Conservation (phyloP, 306 rosid genomes). For the peach (Prunus persica) region Prunus_persica_NCBIv2 NC_034009.1:40428001-40428500, state of each 20-base stretch:
- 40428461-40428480: constrained; percentile 37
- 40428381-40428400: constrained; percentile 32
- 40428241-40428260: constrained; percentile 28
- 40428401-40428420: constrained; percentile 37
- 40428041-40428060: constrained; percentile 23
- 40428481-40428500: constrained; percentile 13
- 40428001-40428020: constrained; percentile 48
- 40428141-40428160: constrained; percentile 37
- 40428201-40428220: constrained; percentile 22
- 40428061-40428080: constrained; percentile 27
- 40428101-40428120: constrained; percentile 24
- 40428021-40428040: constrained; percentile 36
- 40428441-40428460: constrained; percentile 45
- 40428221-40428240: constrained; percentile 24
- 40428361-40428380: neutral
- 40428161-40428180: constrained; percentile 35
- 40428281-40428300: constrained; percentile 33
- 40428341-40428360: constrained; percentile 22
- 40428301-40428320: constrained; percentile 29
- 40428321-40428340: constrained; percentile 39
- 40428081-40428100: constrained; percentile 28
- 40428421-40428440: constrained; percentile 31
- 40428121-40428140: constrained; percentile 29
- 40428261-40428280: constrained; percentile 30
- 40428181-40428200: constrained; percentile 36